phyloP scores from a whole-genome alignment of 2,329 filamentous ascomycete species.

The Aspergillus sp. region DNA sequence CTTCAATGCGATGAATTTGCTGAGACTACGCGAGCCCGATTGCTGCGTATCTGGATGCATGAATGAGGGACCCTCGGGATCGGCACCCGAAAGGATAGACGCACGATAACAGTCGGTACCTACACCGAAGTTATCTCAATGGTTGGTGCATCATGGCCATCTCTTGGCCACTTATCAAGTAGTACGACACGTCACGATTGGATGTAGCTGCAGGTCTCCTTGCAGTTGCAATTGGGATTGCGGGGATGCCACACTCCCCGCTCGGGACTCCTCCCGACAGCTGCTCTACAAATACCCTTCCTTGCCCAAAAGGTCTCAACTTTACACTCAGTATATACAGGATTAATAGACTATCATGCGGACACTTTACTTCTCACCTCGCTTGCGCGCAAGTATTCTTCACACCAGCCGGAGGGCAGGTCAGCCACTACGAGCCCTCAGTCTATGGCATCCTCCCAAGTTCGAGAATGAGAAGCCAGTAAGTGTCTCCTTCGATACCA shows the following conservation, averaged over 20 bases:
- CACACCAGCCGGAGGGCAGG: neutral
- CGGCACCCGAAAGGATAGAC: conserved; percentile 8
- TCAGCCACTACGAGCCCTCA: conserved; percentile 1
- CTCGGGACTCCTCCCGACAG: neutral
- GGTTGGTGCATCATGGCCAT: neutral
- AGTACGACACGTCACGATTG: neutral
- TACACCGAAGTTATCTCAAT: neutral
- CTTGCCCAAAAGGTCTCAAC: neutral
- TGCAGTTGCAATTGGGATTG: neutral
- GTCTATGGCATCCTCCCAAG: conserved; percentile 23
- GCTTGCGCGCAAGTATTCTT: neutral
- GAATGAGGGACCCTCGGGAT: conserved; percentile 11
- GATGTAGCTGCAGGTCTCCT: neutral
- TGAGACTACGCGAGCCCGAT: too few species aligned
- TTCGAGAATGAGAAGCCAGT: conserved; percentile 32
- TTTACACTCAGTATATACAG: neutral
- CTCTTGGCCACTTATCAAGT: neutral
- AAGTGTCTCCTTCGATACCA: neutral
- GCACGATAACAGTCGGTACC: neutral
- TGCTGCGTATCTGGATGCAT: neutral
- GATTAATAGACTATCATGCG: neutral
- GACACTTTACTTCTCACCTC: neutral
- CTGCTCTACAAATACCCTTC: neutral
- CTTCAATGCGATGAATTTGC: too few species aligned
- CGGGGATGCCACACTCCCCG: neutral